phyloP scores from a whole-genome alignment of 345 rosid species.

The Syzygium aqueum region DNA sequence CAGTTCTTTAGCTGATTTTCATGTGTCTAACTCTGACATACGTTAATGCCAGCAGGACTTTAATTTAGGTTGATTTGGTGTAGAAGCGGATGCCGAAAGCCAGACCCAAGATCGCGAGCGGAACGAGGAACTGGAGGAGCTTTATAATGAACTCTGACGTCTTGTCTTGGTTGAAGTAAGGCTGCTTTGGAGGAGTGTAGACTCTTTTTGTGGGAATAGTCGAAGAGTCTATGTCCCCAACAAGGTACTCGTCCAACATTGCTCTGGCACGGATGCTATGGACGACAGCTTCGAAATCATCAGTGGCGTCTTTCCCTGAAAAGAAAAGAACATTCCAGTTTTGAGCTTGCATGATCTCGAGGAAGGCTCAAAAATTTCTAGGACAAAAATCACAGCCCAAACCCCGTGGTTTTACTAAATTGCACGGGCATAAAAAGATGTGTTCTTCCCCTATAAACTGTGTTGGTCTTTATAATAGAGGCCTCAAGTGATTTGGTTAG shows the following conservation, averaged over 20 bases:
- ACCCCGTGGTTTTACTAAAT: neutral
- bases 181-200: slow-evolving; percentile 64
- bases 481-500: neutral
- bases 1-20: neutral
- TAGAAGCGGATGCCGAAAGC: slow-evolving; percentile 63
- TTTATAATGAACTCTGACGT: slow-evolving; percentile 68
- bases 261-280: slow-evolving; percentile 61
- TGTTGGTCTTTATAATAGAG: too few relatives aligned
- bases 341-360: neutral
- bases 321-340: neutral
- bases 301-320: slow-evolving; percentile 80
- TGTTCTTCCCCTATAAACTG: neutral
- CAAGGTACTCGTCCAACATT: slow-evolving; percentile 56
- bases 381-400: neutral
- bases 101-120: slow-evolving; percentile 69
- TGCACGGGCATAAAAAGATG: neutral
- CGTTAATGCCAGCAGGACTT: slow-evolving; percentile 1
- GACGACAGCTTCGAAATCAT: slow-evolving; percentile 78
- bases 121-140: slow-evolving; percentile 73
- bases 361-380: neutral
- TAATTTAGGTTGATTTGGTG: slow-evolving; percentile 42
- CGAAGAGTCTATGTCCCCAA: slow-evolving; percentile 53
- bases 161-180: slow-evolving; percentile 75
- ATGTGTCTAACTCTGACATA: neutral
- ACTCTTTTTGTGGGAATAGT: slow-evolving; percentile 46